Percentiles rank a stretch among this genome's conserved stretches.
phyloP scores from a whole-genome alignment of 305 asterid genomes.

The Fraxinus platypoda region DNA sequence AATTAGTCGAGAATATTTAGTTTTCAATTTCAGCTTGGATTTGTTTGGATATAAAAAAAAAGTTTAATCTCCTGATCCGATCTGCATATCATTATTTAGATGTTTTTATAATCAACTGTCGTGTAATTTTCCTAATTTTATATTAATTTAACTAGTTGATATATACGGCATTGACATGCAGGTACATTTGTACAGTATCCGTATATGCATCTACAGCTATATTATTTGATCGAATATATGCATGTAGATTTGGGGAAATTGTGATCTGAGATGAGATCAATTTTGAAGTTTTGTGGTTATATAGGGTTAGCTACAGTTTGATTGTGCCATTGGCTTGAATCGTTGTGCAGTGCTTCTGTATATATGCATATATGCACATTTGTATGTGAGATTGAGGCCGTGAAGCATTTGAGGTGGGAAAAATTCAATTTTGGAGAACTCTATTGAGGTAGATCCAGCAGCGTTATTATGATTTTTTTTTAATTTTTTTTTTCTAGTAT shows the following conservation, averaged over 20 bases:
- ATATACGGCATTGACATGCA: slow-evolving; percentile 24
- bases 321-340: slow-evolving; percentile 25
- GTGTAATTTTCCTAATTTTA: slow-evolving; percentile 22
- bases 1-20: background rate
- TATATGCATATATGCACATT: slow-evolving; percentile 12
- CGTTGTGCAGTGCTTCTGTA: slow-evolving; percentile 14
- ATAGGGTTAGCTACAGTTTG: slow-evolving; percentile 32
- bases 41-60: background rate
- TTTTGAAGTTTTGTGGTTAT: slow-evolving; percentile 20
- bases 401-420: slow-evolving; percentile 25
- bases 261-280: slow-evolving; percentile 34
- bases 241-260: slow-evolving; percentile 3
- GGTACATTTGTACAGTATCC: slow-evolving; percentile 15
- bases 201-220: slow-evolving; percentile 10
- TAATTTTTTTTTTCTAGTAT: background rate
- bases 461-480: slow-evolving; percentile 6
- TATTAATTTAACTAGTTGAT: slow-evolving; percentile 16
- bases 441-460: slow-evolving; percentile 24
- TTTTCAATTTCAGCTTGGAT: background rate
- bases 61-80: slow-evolving; percentile 42
- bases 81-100: slow-evolving; percentile 29
- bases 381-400: slow-evolving; percentile 21
- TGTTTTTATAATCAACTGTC: slow-evolving; percentile 14
- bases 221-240: slow-evolving; percentile 12
- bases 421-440: slow-evolving; percentile 25